phyloP scores from a whole-genome alignment of 78 protist genomes.

The Speleostelium caveatum region DNA sequence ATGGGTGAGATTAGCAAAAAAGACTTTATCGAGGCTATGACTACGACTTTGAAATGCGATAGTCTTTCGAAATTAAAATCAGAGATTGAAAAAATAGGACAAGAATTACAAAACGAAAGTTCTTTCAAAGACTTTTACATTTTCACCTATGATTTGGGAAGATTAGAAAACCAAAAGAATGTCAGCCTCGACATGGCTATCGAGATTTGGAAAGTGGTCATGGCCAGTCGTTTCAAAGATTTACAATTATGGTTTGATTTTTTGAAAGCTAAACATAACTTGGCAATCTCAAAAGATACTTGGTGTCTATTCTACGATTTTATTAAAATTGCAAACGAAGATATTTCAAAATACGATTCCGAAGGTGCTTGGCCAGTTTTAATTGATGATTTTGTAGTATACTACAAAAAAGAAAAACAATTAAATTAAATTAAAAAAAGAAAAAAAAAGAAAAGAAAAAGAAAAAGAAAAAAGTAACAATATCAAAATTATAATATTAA shows the following conservation, averaged over 20 bases:
- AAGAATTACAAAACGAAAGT: background rate
- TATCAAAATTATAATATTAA: no score
- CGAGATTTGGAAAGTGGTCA: conserved; percentile 49
- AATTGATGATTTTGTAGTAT: conserved; percentile 53
- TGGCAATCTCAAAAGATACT: conserved; percentile 50
- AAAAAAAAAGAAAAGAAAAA: no score
- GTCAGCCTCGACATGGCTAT: conserved; percentile 39
- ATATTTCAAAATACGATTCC: conserved; percentile 52
- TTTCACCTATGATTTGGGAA: conserved; percentile 44
- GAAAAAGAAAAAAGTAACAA: no score
- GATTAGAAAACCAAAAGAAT: conserved; percentile 29
- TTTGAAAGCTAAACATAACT: conserved; percentile 36
- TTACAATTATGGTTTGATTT: conserved; percentile 40
- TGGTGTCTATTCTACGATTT: conserved; percentile 55
- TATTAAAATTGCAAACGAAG: conserved; percentile 62
- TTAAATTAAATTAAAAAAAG: no score
- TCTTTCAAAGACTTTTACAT: conserved; percentile 42
- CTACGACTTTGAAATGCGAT: conserved; percentile 8
- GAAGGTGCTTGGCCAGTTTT: conserved; percentile 78
- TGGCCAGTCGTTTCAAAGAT: conserved; percentile 12
- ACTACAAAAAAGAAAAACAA: background rate
- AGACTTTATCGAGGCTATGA: conserved; percentile 28
- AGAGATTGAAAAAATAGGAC: background rate
- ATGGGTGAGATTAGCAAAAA: conserved; percentile 23
- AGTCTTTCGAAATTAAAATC: conserved; percentile 4